phyloP scores from a whole-genome alignment of 352 stramenopile genomes.

The Pseudoperonospora humuli region DNA sequence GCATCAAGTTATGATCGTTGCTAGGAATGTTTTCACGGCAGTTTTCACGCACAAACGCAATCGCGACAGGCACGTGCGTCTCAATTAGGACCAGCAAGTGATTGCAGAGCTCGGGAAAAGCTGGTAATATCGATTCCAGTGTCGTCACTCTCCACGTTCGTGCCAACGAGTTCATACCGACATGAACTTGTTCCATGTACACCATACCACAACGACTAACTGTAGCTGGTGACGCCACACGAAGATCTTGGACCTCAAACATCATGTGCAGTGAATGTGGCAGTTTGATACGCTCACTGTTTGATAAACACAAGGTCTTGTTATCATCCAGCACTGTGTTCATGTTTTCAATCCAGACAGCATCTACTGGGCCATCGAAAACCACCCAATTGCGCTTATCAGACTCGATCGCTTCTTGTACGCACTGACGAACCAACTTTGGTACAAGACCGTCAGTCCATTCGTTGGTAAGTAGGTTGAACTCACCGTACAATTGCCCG shows the following conservation, averaged over 20 bases:
- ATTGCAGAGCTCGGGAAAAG: constrained; percentile 41
- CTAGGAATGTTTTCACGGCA: constrained; percentile 84
- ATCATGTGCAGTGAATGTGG: constrained; percentile 88
- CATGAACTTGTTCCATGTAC: constrained; percentile 89
- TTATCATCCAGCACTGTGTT: constrained; percentile 86
- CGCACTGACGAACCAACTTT: constrained; percentile 88
- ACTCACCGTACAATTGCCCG: constrained; percentile 92
- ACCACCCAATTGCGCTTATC: constrained; percentile 88
- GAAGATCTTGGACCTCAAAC: constrained; percentile 89
- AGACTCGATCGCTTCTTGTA: constrained; percentile 64
- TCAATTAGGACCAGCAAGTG: constrained; percentile 75
- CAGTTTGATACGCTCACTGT: constrained; percentile 85
- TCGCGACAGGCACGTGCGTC: constrained; percentile 69
- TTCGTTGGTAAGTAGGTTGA: constrained; percentile 91
- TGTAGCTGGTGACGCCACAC: constrained; percentile 82
- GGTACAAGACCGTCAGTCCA: constrained; percentile 91
- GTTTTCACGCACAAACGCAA: constrained; percentile 85
- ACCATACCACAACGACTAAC: constrained; percentile 89
- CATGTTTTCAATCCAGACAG: constrained; percentile 92
- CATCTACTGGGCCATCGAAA: constrained; percentile 87
- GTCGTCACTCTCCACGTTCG: constrained; percentile 71
- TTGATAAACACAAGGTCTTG: constrained; percentile 81
- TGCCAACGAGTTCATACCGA: constrained; percentile 64
- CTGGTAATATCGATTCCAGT: constrained; percentile 55
- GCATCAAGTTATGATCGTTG: constrained; percentile 86